These are phyloP conservation scores for Fusarium annulatum DNA, from an alignment of 2,329 filamentous ascomycete species.

Conservation along the genomic window DNA sequence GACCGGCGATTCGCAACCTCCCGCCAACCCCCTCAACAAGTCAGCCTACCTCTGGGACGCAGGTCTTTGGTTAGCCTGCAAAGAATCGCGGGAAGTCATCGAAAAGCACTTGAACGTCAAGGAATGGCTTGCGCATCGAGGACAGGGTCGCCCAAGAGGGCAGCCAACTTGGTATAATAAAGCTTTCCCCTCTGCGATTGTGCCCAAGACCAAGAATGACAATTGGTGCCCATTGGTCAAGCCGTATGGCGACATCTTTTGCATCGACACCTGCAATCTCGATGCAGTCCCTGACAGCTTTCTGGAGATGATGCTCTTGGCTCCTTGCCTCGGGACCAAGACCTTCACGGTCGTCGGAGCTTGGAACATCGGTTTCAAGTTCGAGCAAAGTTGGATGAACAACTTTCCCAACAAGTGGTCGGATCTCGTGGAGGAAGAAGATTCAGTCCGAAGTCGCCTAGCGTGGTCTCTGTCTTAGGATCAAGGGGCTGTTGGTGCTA, in stretches of 20 bases:
- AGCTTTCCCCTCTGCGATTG: not conserved
- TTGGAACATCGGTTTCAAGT: not conserved
- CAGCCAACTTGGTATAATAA: not conserved
- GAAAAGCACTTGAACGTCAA: fast-evolving
- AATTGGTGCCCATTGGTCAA: not conserved
- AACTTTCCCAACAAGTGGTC: fast-evolving
- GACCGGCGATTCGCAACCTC: not conserved
- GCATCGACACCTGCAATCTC: not conserved
- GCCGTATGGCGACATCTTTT: not conserved
- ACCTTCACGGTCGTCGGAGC: fast-evolving
- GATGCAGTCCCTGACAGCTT: not conserved
- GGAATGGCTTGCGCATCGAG: not conserved
- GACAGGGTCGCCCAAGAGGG: not conserved
- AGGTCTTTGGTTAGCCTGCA: slow-evolving; percentile 13
- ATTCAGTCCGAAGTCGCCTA: not conserved
- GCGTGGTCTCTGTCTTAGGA: not conserved
- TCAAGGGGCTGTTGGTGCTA: no score
- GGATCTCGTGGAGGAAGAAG: fast-evolving
- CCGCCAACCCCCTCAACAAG: not conserved
- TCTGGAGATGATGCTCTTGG: not conserved
- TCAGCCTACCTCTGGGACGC: slow-evolving; percentile 18
- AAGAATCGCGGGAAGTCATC: not conserved
- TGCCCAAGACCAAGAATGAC: not conserved
- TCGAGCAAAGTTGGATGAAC: not conserved
- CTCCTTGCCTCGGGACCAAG: not conserved